These are phyloP conservation scores for Kondoa malvinella DNA, from an alignment of 768 basidiomycete species.

Conservation along the genomic window DNA sequence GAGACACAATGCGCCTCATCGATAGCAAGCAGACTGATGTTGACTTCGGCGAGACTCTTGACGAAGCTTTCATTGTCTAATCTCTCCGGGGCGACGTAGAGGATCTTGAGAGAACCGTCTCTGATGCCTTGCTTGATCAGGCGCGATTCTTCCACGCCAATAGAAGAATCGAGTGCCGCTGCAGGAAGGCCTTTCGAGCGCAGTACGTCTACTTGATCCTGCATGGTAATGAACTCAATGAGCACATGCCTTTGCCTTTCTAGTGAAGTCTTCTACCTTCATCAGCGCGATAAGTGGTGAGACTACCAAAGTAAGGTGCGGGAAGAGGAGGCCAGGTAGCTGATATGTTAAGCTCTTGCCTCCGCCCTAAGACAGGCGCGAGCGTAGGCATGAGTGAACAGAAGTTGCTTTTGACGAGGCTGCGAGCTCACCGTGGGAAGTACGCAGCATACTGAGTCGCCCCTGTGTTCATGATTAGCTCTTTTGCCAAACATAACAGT, in stretches of 20 bases:
- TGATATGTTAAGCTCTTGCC: background rate
- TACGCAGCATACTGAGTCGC: background rate
- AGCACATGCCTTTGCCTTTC: background rate
- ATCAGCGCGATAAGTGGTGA: background rate
- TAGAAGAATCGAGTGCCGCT: background rate
- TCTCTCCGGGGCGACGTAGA: background rate
- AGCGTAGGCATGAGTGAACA: background rate
- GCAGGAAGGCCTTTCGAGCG: background rate
- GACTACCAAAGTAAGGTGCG: background rate
- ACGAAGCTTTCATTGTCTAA: background rate
- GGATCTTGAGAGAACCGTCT: background rate
- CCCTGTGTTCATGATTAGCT: background rate
- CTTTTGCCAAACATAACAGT: background rate
- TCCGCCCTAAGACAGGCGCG: background rate
- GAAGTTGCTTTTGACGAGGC: background rate
- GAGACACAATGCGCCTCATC: background rate
- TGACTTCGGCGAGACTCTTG: background rate
- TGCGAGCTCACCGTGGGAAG: background rate
- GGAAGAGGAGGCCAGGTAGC: background rate
- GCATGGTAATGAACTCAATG: background rate
- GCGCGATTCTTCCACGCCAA: background rate
- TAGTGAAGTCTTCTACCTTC: background rate
- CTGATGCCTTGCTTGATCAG: background rate
- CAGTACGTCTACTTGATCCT: background rate
- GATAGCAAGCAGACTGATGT: background rate